Base-by-base conservation (phyloP, 306 rosid genomes). In the Amphicarpaea edgeworthii region DNA sequence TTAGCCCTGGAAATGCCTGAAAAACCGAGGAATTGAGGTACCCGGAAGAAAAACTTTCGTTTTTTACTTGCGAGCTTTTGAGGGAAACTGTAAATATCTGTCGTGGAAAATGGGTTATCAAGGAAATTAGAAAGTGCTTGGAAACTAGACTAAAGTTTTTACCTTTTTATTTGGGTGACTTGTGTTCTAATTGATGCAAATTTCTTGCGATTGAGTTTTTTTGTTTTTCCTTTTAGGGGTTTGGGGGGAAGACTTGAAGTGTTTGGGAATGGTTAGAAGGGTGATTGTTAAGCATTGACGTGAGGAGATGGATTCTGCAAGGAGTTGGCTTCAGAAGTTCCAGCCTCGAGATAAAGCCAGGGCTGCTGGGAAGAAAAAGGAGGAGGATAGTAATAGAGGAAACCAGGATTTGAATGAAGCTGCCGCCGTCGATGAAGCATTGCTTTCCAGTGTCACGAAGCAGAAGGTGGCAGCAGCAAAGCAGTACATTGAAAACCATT, bases 381-480 rank as follows among this genome's bases (percentile, higher is more conserved):
- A 88, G 80, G 97, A 80, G 34, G 58, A 74, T 34, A 68, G 59
- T 60, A 73, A 24, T 49, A 93, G 66, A 9, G 87, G 66, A 43
- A 77, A 47, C 1, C 87, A 78, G n/a, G 95, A 83, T 38, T 79
- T 68, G 16, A 78, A 32, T 61, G 50, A 51, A 24, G 77, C n/a
- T n/a, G n/a, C 70, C 1, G 23, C 70, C 2, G 23, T 58, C 15
- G 97, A 89, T 50, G 98, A 86, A n/a, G 96, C 85, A 30, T 70
- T 79, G n/a, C 92, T 88, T 34, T 94, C 98, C 63, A 88, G 19
- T 57, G 59, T 42, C 78, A 96, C 98, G 1, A 92, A 96, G 86
- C 99, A 90, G 97, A 96, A 88, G 86, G 99, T 79, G 50, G 93
- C 93, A 0, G 98, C 93, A 1, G 98, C 99, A 2, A 96, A 96